These are phyloP conservation scores for Triangularia verruculosa DNA, from an alignment of 2,329 filamentous ascomycete species.

Conservation along the genomic window DNA sequence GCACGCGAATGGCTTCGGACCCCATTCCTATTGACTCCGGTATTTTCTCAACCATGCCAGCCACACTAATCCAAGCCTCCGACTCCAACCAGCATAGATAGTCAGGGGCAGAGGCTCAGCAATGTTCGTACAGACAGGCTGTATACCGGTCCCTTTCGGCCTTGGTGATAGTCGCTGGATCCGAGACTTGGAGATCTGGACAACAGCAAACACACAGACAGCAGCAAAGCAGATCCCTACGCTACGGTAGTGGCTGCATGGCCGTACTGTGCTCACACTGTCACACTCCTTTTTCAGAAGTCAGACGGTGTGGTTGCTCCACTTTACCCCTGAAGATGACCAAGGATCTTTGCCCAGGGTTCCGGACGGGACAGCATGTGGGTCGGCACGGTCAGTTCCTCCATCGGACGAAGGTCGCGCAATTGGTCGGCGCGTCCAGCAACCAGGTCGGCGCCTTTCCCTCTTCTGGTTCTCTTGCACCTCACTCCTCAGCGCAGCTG, in stretches of 20 bases:
- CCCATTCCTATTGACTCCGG: neutral
- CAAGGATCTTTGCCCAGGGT: constrained; percentile 18
- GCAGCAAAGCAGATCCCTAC: neutral
- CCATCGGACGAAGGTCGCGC: constrained; percentile 3
- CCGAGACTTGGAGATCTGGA: neutral
- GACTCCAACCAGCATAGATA: neutral
- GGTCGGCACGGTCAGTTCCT: constrained; percentile 15
- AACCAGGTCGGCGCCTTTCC: constrained; percentile 17
- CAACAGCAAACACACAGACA: neutral
- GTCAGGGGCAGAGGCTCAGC: neutral
- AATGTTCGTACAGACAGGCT: neutral
- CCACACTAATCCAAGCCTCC: neutral
- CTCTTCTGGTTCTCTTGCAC: constrained; percentile 12
- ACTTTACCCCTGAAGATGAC: constrained; percentile 29
- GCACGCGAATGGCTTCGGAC: neutral
- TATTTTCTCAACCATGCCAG: no score
- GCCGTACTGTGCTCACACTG: neutral
- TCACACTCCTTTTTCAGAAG: neutral
- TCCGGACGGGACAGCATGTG: constrained; percentile 1
- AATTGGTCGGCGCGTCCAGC: constrained; percentile 20
- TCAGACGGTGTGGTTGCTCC: constrained; percentile 14
- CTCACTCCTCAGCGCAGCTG: neutral
- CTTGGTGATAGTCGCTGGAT: neutral
- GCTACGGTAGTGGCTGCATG: neutral
- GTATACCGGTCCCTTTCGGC: neutral